A percentile compares a stretch with the other conserved stretches of the same genome.
These are phyloP conservation scores for Leccinum arenicola DNA, from an alignment of 768 basidiomycete genomes.

Conservation along the genomic window DNA sequence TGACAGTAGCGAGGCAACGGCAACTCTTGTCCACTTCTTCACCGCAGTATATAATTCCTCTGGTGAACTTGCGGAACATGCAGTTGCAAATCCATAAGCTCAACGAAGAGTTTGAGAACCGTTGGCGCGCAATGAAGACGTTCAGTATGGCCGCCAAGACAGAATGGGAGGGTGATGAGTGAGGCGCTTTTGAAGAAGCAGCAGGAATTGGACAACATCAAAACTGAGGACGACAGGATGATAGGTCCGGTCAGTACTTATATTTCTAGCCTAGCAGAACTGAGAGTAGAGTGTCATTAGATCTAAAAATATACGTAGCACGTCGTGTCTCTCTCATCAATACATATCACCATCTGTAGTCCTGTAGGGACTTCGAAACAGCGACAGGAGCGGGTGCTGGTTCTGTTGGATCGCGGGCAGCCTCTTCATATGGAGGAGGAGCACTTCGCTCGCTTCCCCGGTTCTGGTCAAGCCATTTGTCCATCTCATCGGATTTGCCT, in stretches of 20 bases:
- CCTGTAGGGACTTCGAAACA: conserved; percentile 38
- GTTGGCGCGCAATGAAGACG: conserved; percentile 25
- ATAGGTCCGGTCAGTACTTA: neutral
- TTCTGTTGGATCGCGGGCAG: conserved; percentile 35
- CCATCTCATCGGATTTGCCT: conserved; percentile 88
- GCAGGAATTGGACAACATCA: too few species aligned
- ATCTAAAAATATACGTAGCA: conserved; percentile 13
- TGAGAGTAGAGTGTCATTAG: conserved; percentile 40
- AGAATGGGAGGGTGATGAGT: too few species aligned
- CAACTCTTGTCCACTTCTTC: conserved; percentile 18
- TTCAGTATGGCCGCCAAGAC: conserved; percentile 1
- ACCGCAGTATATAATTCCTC: conserved; percentile 33
- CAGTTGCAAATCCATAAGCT: conserved; percentile 40
- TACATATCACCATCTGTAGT: conserved; percentile 20
- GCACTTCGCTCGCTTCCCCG: conserved; percentile 55
- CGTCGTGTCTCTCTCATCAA: conserved; percentile 2
- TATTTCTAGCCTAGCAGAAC: conserved; percentile 27
- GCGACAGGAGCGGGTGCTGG: conserved; percentile 51
- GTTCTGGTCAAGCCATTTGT: conserved; percentile 92
- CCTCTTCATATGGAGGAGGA: conserved; percentile 60
- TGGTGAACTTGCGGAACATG: conserved; percentile 45
- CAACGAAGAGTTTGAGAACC: conserved; percentile 38
- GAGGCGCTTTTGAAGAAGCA: too few species aligned
- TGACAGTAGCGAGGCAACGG: conserved; percentile 39
- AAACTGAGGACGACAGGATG: neutral